Percentiles rank a stretch among this genome's conserved stretches.
These are phyloP conservation scores for Solanum piurae DNA, from an alignment of 257 asterid genomes.

Conservation along the genomic window DNA sequence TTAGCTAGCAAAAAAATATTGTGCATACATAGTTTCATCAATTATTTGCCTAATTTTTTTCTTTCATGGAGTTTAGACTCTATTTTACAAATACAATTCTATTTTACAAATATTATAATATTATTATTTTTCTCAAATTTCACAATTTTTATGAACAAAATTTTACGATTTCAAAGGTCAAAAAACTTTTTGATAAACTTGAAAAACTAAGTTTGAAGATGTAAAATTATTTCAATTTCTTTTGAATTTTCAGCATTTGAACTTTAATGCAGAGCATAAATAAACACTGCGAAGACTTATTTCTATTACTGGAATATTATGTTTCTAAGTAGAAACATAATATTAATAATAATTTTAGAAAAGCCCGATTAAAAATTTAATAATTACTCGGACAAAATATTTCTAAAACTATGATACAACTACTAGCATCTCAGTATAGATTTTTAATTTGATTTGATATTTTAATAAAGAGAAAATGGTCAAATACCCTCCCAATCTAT, in stretches of 20 bases:
- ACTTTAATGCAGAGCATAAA: neutral
- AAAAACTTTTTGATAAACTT: neutral
- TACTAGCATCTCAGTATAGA: neutral
- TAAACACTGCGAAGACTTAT: neutral
- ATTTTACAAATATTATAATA: neutral
- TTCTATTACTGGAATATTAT: neutral
- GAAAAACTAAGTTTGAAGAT: neutral
- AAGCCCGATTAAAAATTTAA: neutral
- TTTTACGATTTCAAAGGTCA: neutral
- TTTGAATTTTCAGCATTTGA: neutral
- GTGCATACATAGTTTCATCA: neutral
- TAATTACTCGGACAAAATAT: neutral
- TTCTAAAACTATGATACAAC: neutral
- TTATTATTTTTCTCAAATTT: neutral
- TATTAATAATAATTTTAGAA: neutral
- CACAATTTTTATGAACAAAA: neutral
- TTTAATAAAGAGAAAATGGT: too few relatives aligned
- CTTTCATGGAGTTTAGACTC: too few relatives aligned
- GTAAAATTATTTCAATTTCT: neutral
- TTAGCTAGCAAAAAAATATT: neutral
- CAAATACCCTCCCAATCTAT: too few relatives aligned
- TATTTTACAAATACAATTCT: neutral
- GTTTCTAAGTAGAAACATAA: neutral
- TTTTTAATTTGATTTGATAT: neutral
- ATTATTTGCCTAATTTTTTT: too few relatives aligned